Percentiles rank a stretch among this genome's conserved stretches.
Conservation (phyloP, 2,329 filamentous ascomycete species). For the Neofusicoccum umdonicola region DNA sequence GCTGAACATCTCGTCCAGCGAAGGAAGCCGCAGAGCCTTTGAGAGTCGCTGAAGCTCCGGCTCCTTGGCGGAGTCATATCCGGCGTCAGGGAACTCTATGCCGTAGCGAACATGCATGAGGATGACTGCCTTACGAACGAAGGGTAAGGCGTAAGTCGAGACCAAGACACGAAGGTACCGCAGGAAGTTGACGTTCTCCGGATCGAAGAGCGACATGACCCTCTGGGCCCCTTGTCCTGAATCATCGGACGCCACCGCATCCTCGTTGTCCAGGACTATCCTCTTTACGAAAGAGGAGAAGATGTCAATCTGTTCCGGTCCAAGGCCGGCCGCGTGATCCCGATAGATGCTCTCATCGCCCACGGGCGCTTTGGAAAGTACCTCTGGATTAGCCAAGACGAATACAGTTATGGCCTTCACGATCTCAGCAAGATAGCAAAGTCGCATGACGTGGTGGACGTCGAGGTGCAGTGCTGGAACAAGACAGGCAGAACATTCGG, state of each 20-base stretch:
- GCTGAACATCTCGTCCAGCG: slow-evolving; percentile 74
- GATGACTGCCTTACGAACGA: slow-evolving; percentile 80
- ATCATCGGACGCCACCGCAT: not conserved
- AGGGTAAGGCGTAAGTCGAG: slow-evolving; percentile 82
- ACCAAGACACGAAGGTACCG: slow-evolving; percentile 47
- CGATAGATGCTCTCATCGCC: slow-evolving; percentile 5
- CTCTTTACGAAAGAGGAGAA: slow-evolving; percentile 33
- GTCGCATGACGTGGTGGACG: slow-evolving; percentile 72
- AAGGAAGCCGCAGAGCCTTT: slow-evolving; percentile 70
- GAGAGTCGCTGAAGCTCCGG: slow-evolving; percentile 82
- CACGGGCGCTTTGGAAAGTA: slow-evolving; percentile 1
- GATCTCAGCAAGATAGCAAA: slow-evolving; percentile 90
- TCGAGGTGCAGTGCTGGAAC: slow-evolving; percentile 67
- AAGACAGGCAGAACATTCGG: slow-evolving; percentile 72
- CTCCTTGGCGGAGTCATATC: slow-evolving; percentile 54
- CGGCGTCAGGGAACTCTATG: slow-evolving; percentile 75
- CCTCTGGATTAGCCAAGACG: slow-evolving; percentile 24
- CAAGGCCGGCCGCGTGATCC: slow-evolving; percentile 25
- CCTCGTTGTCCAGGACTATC: slow-evolving; percentile 26
- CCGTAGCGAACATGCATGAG: slow-evolving; percentile 86
- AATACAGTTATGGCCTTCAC: slow-evolving; percentile 71
- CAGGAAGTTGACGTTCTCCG: slow-evolving; percentile 29
- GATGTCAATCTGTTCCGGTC: slow-evolving; percentile 32
- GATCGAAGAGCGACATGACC: slow-evolving; percentile 8
- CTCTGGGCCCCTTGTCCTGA: not conserved